phyloP scores from a whole-genome alignment of 306 rosid species.

The Cercis canadensis region DNA sequence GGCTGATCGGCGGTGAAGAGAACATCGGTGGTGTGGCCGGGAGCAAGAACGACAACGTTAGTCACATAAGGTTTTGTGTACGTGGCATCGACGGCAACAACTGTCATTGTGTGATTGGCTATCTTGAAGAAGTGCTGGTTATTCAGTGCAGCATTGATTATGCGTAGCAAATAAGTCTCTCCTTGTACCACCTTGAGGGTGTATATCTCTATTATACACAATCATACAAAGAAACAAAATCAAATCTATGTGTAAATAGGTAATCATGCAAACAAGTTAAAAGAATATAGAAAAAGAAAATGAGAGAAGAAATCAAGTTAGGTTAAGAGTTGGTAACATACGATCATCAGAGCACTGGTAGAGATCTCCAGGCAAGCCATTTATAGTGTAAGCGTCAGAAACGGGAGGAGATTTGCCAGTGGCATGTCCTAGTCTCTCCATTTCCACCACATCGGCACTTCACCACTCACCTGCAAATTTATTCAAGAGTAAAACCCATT shows the following conservation, averaged over 20 bases:
- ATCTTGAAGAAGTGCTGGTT: slow-evolving; percentile 54
- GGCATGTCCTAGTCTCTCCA: slow-evolving; percentile 41
- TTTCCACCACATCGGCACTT: slow-evolving; percentile 47
- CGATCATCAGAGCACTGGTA: slow-evolving; percentile 47
- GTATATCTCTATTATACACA: slow-evolving; percentile 10
- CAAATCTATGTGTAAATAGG: too few relatives aligned
- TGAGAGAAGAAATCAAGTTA: too few relatives aligned
- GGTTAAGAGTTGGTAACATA: neutral
- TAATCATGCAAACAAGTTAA: too few relatives aligned
- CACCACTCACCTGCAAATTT: slow-evolving; percentile 55
- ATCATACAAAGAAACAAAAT: too few relatives aligned
- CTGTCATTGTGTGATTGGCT: slow-evolving; percentile 52
- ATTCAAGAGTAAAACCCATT: too few relatives aligned
- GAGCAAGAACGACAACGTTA: slow-evolving; percentile 41
- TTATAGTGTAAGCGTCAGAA: slow-evolving; percentile 56
- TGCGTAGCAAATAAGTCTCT: slow-evolving; percentile 45
- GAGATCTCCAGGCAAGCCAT: slow-evolving; percentile 54
- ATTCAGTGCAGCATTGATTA: slow-evolving; percentile 60
- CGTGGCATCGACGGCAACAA: slow-evolving; percentile 54
- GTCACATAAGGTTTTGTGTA: slow-evolving; percentile 48
- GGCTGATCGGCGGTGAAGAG: slow-evolving; percentile 43
- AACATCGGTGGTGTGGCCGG: slow-evolving; percentile 55
- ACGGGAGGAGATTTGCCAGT: slow-evolving; percentile 29
- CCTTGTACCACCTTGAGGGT: slow-evolving; percentile 39
- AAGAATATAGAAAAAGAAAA: too few relatives aligned